Evolutionary conservation across 2,329 filamentous ascomycete species (phyloP).

Genomic region (Fusarium nanum): DNA sequence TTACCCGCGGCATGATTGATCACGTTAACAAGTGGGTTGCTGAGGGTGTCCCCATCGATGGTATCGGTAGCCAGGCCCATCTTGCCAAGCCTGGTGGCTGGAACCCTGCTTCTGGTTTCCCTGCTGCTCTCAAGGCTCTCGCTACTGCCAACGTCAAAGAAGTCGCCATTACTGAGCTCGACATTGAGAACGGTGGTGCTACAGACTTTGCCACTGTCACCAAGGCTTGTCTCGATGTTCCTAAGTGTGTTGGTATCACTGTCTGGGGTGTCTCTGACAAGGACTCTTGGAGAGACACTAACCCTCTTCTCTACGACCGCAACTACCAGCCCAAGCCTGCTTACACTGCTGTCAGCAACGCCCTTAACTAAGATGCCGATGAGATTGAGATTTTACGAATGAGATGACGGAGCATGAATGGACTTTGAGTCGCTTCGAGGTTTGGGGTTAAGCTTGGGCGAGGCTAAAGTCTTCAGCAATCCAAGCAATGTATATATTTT

Average conservation of each 20-base stretch:
- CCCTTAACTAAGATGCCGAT: background rate
- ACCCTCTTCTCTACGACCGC: constrained; percentile 65
- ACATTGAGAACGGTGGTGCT: constrained; percentile 68
- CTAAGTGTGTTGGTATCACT: constrained; percentile 73
- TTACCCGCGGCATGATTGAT: constrained; percentile 62
- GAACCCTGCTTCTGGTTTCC: constrained; percentile 62
- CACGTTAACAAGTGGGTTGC: constrained; percentile 73
- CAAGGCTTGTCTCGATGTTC: constrained; percentile 67
- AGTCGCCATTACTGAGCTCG: constrained; percentile 74
- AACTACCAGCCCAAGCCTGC: constrained; percentile 64
- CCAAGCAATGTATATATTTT: constrained; percentile 7
- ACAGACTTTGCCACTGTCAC: constrained; percentile 69
- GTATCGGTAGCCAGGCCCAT: constrained; percentile 69
- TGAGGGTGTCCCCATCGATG: constrained; percentile 62
- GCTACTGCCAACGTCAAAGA: constrained; percentile 64
- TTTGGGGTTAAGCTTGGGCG: background rate
- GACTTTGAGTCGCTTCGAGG: background rate
- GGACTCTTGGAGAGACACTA: constrained; percentile 48
- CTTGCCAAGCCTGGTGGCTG: constrained; percentile 54
- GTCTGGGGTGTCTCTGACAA: constrained; percentile 67
- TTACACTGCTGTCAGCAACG: constrained; percentile 55
- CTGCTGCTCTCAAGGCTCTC: constrained; percentile 64
- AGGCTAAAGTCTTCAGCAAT: background rate
- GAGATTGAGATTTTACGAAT: too few species aligned
- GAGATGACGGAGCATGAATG: background rate